phyloP scores from a whole-genome alignment of 202 grass and related monocot species.

The Saccharum hybrid region DNA sequence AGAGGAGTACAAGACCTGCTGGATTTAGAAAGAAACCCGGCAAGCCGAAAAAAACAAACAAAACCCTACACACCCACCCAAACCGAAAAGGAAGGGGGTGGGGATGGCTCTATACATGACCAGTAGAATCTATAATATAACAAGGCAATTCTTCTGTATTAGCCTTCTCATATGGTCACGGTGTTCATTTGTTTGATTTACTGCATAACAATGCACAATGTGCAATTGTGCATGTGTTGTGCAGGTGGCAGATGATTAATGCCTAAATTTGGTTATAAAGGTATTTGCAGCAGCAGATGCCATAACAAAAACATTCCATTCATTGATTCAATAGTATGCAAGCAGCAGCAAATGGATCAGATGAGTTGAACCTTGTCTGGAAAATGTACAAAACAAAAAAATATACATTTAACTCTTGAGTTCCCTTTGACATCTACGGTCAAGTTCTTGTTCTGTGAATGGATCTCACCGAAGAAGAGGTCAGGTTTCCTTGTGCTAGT shows the following conservation, averaged over 20 bases:
- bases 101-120: too few relatives aligned
- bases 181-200: slow-evolving; percentile 11
- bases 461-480: too few relatives aligned
- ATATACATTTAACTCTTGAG: too few relatives aligned
- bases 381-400: background rate
- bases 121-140: background rate
- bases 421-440: too few relatives aligned
- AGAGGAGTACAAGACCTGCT: too few relatives aligned
- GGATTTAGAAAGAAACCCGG: too few relatives aligned
- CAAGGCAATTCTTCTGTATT: background rate
- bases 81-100: too few relatives aligned
- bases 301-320: slow-evolving; percentile 8
- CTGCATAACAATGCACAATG: background rate
- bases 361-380: background rate
- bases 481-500: too few relatives aligned
- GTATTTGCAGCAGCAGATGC: background rate
- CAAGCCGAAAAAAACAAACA: too few relatives aligned
- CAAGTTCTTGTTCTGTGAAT: too few relatives aligned
- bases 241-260: background rate
- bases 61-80: too few relatives aligned
- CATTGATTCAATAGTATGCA: background rate
- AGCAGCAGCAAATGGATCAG: background rate
- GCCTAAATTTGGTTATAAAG: background rate
- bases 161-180: slow-evolving; percentile 2
- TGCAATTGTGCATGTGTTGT: too few relatives aligned